A percentile compares a stretch with the other conserved stretches of the same genome.
Conservation (phyloP, 495 filamentous ascomycete species). For the Xylaria intraflava region DNA sequence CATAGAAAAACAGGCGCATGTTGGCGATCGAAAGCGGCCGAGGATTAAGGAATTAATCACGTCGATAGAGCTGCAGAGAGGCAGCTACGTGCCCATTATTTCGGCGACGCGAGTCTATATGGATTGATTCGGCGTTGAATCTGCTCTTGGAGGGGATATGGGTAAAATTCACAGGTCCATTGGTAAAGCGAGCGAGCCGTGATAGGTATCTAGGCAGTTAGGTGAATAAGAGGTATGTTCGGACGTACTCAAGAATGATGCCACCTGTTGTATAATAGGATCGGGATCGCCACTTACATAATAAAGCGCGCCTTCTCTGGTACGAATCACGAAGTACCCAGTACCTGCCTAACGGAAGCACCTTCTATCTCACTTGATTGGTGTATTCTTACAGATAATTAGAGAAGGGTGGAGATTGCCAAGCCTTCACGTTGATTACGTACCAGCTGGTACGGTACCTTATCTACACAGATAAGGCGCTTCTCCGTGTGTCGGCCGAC, state of each 20-base stretch:
- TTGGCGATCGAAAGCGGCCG: constrained; percentile 14
- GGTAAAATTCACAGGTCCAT: not conserved
- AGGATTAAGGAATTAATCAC: constrained; percentile 1
- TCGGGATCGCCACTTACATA: not conserved
- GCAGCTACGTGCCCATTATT: constrained; percentile 24
- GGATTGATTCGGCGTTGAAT: not conserved
- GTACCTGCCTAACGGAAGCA: too few relatives aligned
- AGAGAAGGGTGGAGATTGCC: too few relatives aligned
- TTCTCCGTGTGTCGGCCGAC: too few relatives aligned
- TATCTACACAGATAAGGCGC: too few relatives aligned
- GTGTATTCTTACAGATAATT: too few relatives aligned
- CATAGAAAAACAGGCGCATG: constrained; percentile 53
- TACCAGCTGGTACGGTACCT: too few relatives aligned
- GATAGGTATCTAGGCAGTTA: not conserved
- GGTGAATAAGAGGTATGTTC: too few relatives aligned
- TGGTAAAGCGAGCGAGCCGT: not conserved
- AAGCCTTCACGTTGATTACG: too few relatives aligned
- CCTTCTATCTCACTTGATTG: too few relatives aligned
- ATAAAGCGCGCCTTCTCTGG: not conserved
- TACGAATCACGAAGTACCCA: not conserved
- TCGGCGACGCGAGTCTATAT: not conserved
- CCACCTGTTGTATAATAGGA: constrained; percentile 1
- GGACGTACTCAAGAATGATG: too few relatives aligned
- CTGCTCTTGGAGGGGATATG: not conserved
- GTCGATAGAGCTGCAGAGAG: constrained; percentile 20